Conservation (phyloP, 257 asterid genomes). For the Capsicum chinense region DNA sequence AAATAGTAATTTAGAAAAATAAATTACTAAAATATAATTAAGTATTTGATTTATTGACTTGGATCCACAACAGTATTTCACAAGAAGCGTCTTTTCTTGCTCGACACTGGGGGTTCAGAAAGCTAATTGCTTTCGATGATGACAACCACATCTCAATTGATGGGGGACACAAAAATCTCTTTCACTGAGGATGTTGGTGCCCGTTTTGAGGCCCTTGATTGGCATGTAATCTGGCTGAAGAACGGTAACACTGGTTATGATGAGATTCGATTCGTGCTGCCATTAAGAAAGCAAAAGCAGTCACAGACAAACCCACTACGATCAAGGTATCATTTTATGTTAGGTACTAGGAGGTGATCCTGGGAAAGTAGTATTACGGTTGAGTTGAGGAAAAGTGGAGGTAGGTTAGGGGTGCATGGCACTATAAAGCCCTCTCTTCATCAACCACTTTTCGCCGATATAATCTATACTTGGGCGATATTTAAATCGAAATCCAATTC, state of each 20-base stretch:
- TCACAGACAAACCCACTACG: slow-evolving; percentile 79
- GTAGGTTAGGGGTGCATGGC: too few relatives aligned
- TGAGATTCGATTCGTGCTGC: slow-evolving; percentile 74
- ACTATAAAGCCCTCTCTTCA: too few relatives aligned
- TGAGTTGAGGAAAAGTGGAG: background rate
- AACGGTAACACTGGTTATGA: slow-evolving; percentile 82
- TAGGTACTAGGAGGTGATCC: background rate
- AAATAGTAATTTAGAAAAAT: too few relatives aligned
- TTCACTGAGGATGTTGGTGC: slow-evolving; percentile 71
- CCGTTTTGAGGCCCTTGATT: slow-evolving; percentile 82
- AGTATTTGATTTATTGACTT: too few relatives aligned
- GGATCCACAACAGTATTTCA: slow-evolving; percentile 17
- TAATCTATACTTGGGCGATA: too few relatives aligned
- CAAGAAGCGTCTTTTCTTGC: slow-evolving; percentile 85
- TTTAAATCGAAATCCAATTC: too few relatives aligned
- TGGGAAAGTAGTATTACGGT: slow-evolving; percentile 28
- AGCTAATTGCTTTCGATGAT: slow-evolving; percentile 77
- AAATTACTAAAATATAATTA: too few relatives aligned
- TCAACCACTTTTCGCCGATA: too few relatives aligned
- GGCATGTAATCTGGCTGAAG: slow-evolving; percentile 94
- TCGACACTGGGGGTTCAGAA: slow-evolving; percentile 92
- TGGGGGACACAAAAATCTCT: slow-evolving; percentile 82
- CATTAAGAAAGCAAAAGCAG: slow-evolving; percentile 82
- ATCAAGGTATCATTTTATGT: slow-evolving; percentile 56
- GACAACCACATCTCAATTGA: slow-evolving; percentile 89